Base-by-base conservation (phyloP, 2,329 filamentous ascomycete species). In the Aspergillus sp. region DNA sequence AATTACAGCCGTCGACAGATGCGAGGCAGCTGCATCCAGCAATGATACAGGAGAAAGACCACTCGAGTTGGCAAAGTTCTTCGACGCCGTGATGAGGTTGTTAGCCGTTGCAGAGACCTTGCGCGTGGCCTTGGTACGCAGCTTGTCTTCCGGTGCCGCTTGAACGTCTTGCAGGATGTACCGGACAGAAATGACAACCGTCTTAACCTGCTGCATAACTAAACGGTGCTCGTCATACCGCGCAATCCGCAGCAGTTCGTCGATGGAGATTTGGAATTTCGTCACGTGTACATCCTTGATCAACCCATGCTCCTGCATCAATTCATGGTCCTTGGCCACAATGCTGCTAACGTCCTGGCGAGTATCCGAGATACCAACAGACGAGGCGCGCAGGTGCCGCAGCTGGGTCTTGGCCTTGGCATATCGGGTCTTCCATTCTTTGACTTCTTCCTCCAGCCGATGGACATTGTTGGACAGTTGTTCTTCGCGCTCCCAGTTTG, bases 231-330 rank as follows among this genome's bases (percentile, higher is more conserved):
- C 81, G n/a, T 86, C 81, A 30, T 78, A 77, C 44, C 90, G 83
- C 15, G 90, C 89, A 37, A 78, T 80, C 54, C 85, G 85, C 32
- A 98, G 76, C 35, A 97, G 77, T 60, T 97, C 91, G 63, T 98
- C 91, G 52, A 98, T 87, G 19, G 90, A 82, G 51, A 97, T 85
- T 67, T 98, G 93, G 73, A 95, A 97, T 62, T 88, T 90, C 44
- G 91, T 96, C 55, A 98, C 83, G 64, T 96, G 87, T 10, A 96
- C 80, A 67, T 96, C 93, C 69, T 88, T 90, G 58, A 98, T 83
- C 19, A 93, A 67, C 5, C 93, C 93, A 50, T 83, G 80, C 10
- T 84, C 80, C 33, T 85, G 79, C 19, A 81, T 78, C 55, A 93
- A 84, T 44, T 79, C 81, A n/a, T 84, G 83, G 56, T 91, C 84